Evolutionary conservation across 371 early-diverging fungal genomes (phyloP).

Genomic region (Saksenaea vasiformis): DNA sequence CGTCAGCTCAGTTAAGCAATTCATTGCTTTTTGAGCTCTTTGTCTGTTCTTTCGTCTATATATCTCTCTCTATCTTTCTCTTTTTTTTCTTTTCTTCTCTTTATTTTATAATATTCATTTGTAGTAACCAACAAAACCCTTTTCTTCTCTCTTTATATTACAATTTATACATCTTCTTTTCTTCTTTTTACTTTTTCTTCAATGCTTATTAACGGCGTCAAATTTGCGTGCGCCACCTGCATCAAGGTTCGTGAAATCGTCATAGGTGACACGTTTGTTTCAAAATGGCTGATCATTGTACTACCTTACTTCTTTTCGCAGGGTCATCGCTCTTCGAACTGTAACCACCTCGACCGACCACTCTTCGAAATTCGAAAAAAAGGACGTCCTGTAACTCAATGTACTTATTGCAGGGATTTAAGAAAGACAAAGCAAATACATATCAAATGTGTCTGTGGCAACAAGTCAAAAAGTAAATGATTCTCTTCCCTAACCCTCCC

Average conservation of each 20-base stretch:
- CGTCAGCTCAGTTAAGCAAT: constrained; percentile 5
- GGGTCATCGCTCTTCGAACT: constrained; percentile 22
- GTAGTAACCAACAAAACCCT: not conserved
- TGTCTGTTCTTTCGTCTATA: constrained; percentile 7
- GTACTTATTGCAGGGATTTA: constrained; percentile 28
- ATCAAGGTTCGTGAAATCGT: constrained; percentile 26
- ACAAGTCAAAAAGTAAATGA: constrained; percentile 1
- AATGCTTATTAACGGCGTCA: constrained; percentile 31
- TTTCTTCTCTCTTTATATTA: constrained; percentile 10
- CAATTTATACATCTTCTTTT: constrained; percentile 8
- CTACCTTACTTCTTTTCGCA: not conserved
- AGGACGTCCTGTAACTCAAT: constrained; percentile 32
- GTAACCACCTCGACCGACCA: constrained; percentile 19
- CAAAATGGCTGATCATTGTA: constrained; percentile 3
- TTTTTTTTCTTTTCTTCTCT: not conserved
- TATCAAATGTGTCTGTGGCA: constrained; percentile 28
- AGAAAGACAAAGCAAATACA: constrained; percentile 32
- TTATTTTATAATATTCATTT: not conserved
- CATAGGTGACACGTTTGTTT: not conserved
- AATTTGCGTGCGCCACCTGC: constrained; percentile 36
- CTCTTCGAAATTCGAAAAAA: constrained; percentile 23
- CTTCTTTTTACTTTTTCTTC: not conserved
- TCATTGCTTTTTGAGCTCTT: constrained; percentile 4
- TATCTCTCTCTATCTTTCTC: constrained; percentile 8
- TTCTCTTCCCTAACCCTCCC: too few relatives aligned